Evolutionary conservation across 305 asterid genomes (phyloP).

Genomic region (Solanum hybrid): DNA sequence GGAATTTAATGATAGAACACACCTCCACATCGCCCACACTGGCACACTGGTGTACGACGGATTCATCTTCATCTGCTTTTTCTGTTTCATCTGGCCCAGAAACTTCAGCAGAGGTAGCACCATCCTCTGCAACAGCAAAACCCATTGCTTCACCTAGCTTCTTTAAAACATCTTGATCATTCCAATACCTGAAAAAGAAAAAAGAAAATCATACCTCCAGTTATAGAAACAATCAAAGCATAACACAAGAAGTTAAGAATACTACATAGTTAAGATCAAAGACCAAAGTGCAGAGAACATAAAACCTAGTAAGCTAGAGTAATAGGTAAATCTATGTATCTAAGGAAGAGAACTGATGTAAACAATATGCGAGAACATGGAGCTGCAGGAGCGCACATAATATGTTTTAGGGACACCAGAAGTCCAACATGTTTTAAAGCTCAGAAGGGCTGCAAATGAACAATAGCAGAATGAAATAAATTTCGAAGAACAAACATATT

Average conservation of each 20-base stretch:
- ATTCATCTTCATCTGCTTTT: constrained; percentile 71
- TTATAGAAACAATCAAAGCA: not conserved
- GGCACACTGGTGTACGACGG: constrained; percentile 78
- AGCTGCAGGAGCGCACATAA: not conserved
- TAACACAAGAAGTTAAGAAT: not conserved
- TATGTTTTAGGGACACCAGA: not conserved
- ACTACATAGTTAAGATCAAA: not conserved
- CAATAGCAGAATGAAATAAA: not conserved
- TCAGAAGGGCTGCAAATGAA: not conserved
- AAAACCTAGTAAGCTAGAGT: not conserved
- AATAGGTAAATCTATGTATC: not conserved
- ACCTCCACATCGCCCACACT: constrained; percentile 84
- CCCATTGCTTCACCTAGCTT: constrained; percentile 97
- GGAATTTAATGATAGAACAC: constrained; percentile 5
- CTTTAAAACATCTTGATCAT: constrained; percentile 73
- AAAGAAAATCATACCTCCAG: not conserved
- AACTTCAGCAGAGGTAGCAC: constrained; percentile 52
- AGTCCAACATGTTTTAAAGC: not conserved
- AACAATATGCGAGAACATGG: not conserved
- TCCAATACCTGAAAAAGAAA: constrained; percentile 65
- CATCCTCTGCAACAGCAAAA: constrained; percentile 56
- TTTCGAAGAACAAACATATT: not conserved
- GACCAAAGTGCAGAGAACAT: not conserved
- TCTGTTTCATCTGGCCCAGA: constrained; percentile 55
- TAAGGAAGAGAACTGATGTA: not conserved